Evolutionary conservation across 2,329 filamentous ascomycete species (phyloP).

Genomic region (Aspergillus proliferans): DNA sequence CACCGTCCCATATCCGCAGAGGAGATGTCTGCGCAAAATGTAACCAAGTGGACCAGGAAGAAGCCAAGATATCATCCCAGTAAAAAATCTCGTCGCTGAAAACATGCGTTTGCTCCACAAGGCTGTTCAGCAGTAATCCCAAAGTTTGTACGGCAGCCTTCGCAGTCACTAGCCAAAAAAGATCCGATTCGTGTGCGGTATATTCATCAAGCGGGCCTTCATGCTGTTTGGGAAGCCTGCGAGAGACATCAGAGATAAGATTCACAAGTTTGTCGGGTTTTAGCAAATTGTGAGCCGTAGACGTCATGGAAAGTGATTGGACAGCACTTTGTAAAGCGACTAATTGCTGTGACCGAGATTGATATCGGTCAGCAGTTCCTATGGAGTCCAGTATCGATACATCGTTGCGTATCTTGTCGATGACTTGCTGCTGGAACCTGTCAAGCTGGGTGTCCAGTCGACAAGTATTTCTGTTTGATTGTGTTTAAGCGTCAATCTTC

Average conservation of each 20-base stretch:
- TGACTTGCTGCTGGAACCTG: constrained; percentile 45
- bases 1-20: constrained; percentile 66
- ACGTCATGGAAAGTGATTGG: constrained; percentile 64
- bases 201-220: constrained; percentile 18
- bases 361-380: constrained; percentile 25
- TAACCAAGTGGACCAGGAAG: constrained; percentile 68
- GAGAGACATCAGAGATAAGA: constrained; percentile 50
- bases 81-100: constrained; percentile 88
- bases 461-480: constrained; percentile 46
- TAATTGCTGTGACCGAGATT: constrained; percentile 41
- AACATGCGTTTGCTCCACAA: constrained; percentile 76
- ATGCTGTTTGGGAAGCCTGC: constrained; percentile 5
- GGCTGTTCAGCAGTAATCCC: constrained; percentile 67
- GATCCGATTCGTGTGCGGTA: constrained; percentile 61
- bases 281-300: constrained; percentile 59
- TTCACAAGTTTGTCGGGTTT: constrained; percentile 53
- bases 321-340: constrained; percentile 60
- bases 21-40: constrained; percentile 87
- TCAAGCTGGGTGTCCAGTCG: constrained; percentile 55
- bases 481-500: neutral
- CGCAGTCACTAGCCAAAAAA: constrained; percentile 84
- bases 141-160: constrained; percentile 92
- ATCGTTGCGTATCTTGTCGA: constrained; percentile 7
- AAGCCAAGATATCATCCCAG: constrained; percentile 83
- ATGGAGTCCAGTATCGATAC: constrained; percentile 6